These are phyloP conservation scores for Vachellia collinsii DNA, from an alignment of 306 rosid species.

Conservation along the genomic window DNA sequence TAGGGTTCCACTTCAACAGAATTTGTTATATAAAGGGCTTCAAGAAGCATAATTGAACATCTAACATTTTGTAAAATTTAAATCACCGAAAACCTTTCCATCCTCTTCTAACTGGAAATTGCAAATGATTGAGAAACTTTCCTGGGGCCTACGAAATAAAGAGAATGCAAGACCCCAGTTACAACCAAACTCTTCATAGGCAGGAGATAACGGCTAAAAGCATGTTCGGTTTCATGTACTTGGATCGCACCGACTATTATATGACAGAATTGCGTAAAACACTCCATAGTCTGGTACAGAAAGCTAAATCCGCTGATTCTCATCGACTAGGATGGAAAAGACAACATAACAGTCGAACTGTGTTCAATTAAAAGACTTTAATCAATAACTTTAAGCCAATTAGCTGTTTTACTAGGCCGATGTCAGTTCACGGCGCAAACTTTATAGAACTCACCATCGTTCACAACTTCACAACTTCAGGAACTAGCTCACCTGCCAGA, in stretches of 20 bases:
- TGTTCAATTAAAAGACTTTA: constrained; percentile 32
- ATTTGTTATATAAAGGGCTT: too few species aligned
- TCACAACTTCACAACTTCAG: constrained; percentile 34
- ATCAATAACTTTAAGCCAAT: constrained; percentile 37
- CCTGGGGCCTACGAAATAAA: not conserved
- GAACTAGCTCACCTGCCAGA: constrained; percentile 56
- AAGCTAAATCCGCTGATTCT: constrained; percentile 38
- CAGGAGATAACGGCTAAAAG: not conserved
- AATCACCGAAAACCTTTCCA: too few species aligned
- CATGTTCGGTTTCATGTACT: not conserved
- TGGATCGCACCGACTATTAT: not conserved
- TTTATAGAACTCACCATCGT: constrained; percentile 31
- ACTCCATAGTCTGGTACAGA: constrained; percentile 28
- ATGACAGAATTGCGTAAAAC: constrained; percentile 2
- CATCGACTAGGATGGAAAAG: constrained; percentile 14
- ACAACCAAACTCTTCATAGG: not conserved
- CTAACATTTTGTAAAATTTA: too few species aligned
- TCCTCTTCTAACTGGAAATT: not conserved
- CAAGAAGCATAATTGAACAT: too few species aligned
- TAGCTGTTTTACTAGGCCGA: constrained; percentile 24
- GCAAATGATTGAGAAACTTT: not conserved
- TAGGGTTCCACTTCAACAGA: too few species aligned
- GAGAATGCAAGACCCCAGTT: not conserved
- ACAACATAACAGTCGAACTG: constrained; percentile 16
- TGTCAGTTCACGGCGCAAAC: constrained; percentile 20